Base-by-base conservation (phyloP, 768 basidiomycete species). In the Pleurotus citrinopileatus region DNA sequence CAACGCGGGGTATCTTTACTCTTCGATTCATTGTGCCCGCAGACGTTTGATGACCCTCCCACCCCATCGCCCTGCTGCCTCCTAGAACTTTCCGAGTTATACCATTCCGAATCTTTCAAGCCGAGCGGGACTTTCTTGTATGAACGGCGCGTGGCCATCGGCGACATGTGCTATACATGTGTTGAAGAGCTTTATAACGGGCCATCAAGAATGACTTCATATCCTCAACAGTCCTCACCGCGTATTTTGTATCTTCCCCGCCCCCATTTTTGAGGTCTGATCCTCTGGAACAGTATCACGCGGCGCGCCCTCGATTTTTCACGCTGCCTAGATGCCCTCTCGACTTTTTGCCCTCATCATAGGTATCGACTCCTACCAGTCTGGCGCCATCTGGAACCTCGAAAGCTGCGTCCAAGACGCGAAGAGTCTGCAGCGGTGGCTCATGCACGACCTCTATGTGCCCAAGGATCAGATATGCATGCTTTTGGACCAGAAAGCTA, bases 361-460 rank as follows among this genome's bases (percentile, higher is more conserved):
- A 56, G 87, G 87, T 37, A 79, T 89, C 57, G 84, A 88, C 69
- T 72, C 73, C 60, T 89, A 89, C 72, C 79, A 84, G 65, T 84
- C 83, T 7, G 77, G 79, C 17, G 64, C 64, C 25, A 78, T 87
- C 23, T 87, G 83, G 84, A 82, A 87, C 61, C 76, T 87, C 32
- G 76, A 83, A 53, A 80, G 82, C 36, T 85, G 83, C 62, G 79
- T 79, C 23, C 79, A 83, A 58, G 87, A 89, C 61, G 84, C 84
- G 4, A 75, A 78, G 52, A 74, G 72, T 29, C 71, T 89, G 59
- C 77, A 71, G 55, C 77, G 70, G 15, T 89, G 83, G 81, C 72
- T 89, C 27, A 63, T 66, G 26, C 69, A 82, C 53, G 76, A 78
- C 56, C 71, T 89, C 22, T 73, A 76, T 58, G 83, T 87, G 36